These are phyloP conservation scores for Macrotyloma uniflorum DNA, from an alignment of 306 rosid genomes.

Conservation along the genomic window DNA sequence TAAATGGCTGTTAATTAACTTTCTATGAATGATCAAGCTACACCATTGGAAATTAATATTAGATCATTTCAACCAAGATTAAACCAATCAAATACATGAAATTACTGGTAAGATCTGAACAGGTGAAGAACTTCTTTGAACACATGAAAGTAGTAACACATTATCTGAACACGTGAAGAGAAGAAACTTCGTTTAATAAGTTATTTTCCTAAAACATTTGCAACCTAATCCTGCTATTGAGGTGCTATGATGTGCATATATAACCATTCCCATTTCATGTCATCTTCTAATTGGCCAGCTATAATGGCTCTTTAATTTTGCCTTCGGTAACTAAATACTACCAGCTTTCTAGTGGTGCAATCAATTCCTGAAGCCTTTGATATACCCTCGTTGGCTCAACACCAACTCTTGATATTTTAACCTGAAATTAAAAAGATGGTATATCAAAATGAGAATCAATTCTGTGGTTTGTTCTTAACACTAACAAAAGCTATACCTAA, in stretches of 20 bases:
- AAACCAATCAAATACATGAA: not conserved
- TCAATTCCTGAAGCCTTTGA: constrained; percentile 57
- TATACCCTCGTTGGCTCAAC: constrained; percentile 60
- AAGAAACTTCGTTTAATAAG: not conserved
- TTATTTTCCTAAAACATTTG: not conserved
- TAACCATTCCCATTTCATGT: not conserved
- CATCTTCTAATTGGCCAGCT: not conserved
- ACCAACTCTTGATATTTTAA: constrained; percentile 63
- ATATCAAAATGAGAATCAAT: not conserved
- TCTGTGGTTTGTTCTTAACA: no score
- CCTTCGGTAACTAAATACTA: not conserved
- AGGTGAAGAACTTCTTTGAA: no score
- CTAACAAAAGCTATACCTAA: not conserved
- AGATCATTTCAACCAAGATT: no score
- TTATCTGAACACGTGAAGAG: not conserved
- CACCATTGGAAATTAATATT: not conserved
- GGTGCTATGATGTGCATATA: not conserved
- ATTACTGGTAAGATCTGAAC: no score
- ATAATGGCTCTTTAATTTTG: not conserved
- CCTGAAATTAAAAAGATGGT: constrained; percentile 37
- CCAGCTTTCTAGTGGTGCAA: constrained; percentile 35
- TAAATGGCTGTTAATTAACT: not conserved
- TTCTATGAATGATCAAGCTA: not conserved
- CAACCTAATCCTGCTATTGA: not conserved
- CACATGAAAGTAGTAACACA: no score